A percentile compares a stretch with the other conserved stretches of the same genome.
Evolutionary conservation across 2,329 filamentous ascomycete species (phyloP).

Genomic region (Aureobasidium mangrovei): DNA sequence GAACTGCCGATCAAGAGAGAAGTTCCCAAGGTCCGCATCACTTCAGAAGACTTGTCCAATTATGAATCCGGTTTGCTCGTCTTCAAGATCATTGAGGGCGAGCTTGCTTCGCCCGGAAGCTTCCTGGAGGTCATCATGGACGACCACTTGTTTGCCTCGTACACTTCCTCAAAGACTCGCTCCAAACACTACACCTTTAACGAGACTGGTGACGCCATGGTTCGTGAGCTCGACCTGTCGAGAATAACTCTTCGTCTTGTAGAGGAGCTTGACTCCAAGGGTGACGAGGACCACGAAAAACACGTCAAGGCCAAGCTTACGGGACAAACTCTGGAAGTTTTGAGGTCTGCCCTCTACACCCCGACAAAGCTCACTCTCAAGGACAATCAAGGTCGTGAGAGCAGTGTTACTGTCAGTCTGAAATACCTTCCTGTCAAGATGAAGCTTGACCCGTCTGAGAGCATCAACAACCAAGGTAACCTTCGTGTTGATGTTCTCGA

Average conservation of each 20-base stretch:
- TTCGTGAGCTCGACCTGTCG: conserved; percentile 95
- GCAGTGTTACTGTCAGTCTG: conserved; percentile 79
- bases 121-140: conserved; percentile 87
- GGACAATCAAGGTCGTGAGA: conserved; percentile 65
- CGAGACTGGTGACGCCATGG: conserved; percentile 81
- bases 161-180: conserved; percentile 68
- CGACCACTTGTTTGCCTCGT: conserved; percentile 87
- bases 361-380: conserved; percentile 74
- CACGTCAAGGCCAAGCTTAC: conserved; percentile 71
- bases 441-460: conserved; percentile 87
- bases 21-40: conserved; percentile 68
- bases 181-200: conserved; percentile 65
- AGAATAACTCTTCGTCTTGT: conserved; percentile 80
- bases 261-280: conserved; percentile 66
- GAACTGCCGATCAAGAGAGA: conserved; percentile 42
- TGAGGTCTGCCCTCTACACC: conserved; percentile 87
- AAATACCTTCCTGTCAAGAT: conserved; percentile 94
- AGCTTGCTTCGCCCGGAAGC: conserved; percentile 66
- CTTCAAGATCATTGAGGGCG: conserved; percentile 86
- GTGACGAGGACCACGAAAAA: conserved; percentile 55
- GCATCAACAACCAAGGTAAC: conserved; percentile 97
- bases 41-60: conserved; percentile 68
- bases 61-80: conserved; percentile 87
- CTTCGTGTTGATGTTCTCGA: conserved; percentile 90
- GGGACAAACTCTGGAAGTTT: conserved; percentile 75